Conservation (phyloP, 768 basidiomycete species). For the Inosperma sp. region DNA sequence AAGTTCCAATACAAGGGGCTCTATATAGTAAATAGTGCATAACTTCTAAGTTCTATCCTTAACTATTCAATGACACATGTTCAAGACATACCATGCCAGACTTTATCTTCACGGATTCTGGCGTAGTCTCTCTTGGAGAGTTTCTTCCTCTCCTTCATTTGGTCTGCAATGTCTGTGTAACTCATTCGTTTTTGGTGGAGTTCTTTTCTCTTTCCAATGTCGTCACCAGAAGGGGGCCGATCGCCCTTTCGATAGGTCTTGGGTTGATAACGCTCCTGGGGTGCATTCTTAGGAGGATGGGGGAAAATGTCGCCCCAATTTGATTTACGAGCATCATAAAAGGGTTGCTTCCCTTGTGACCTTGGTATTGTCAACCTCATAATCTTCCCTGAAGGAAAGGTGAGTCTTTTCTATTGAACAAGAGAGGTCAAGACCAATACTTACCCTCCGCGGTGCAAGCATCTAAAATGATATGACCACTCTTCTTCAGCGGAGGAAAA, state of each 20-base stretch:
- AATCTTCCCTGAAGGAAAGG: conserved; percentile 65
- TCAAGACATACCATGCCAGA: conserved; percentile 18
- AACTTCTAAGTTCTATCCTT: conserved; percentile 7
- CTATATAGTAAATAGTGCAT: conserved; percentile 8
- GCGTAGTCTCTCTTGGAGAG: conserved; percentile 22
- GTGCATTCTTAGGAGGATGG: conserved; percentile 74
- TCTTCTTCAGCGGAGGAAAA: conserved; percentile 87
- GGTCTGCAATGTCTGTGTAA: conserved; percentile 24
- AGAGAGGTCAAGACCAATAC: conserved; percentile 11
- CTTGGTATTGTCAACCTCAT: conserved; percentile 89
- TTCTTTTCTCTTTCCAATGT: conserved; percentile 53
- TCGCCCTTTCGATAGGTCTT: conserved; percentile 26
- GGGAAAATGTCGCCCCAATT: conserved; percentile 96
- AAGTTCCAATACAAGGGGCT: too few relatives aligned
- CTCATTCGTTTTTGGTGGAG: conserved; percentile 19
- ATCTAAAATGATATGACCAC: conserved; percentile 89
- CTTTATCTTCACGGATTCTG: conserved; percentile 30
- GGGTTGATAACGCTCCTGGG: conserved; percentile 56
- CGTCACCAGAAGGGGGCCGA: conserved; percentile 35
- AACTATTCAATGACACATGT: conserved; percentile 9
- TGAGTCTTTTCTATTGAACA: conserved; percentile 6
- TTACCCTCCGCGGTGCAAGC: conserved; percentile 79
- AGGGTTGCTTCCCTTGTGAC: conserved; percentile 93
- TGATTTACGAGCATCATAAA: conserved; percentile 92
- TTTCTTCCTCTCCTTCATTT: conserved; percentile 24